phyloP scores from a whole-genome alignment of 2,329 filamentous ascomycete genomes.

The Furcasterigmium sp. region DNA sequence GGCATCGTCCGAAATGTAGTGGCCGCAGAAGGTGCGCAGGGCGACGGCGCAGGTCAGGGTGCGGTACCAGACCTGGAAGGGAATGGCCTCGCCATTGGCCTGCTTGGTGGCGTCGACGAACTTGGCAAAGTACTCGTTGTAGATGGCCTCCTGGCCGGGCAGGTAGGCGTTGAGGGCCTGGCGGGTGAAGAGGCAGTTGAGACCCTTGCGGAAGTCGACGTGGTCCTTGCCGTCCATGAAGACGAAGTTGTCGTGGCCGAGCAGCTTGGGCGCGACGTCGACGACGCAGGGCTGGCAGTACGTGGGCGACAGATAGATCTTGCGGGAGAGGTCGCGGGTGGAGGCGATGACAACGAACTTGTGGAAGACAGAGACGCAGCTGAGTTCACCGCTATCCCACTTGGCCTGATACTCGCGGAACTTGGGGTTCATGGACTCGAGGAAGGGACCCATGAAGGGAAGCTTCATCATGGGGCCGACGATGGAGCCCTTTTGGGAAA shows the following conservation, averaged over 20 bases:
- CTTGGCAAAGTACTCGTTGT: constrained; percentile 76
- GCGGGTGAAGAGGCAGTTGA: constrained; percentile 92
- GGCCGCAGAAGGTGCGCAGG: constrained; percentile 92
- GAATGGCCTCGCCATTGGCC: constrained; percentile 65
- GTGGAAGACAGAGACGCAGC: constrained; percentile 98
- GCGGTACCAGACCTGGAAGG: constrained; percentile 89
- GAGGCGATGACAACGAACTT: constrained; percentile 99
- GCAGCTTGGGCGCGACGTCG: constrained; percentile 87
- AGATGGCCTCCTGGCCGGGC: constrained; percentile 87
- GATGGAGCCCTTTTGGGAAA: constrained; percentile 70
- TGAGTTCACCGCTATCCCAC: constrained; percentile 86
- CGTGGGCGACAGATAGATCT: constrained; percentile 89
- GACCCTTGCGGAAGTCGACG: constrained; percentile 93
- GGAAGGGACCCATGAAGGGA: constrained; percentile 91
- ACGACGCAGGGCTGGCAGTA: constrained; percentile 97
- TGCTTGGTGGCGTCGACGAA: constrained; percentile 74
- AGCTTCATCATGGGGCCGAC: constrained; percentile 70
- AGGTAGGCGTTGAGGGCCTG: constrained; percentile 83
- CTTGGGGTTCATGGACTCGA: constrained; percentile 85
- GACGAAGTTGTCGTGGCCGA: constrained; percentile 91
- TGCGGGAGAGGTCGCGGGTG: constrained; percentile 89
- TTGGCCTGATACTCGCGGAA: constrained; percentile 89
- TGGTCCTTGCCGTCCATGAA: constrained; percentile 94
- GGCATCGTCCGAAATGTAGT: constrained; percentile 86
- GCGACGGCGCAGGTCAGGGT: constrained; percentile 94